Percentiles rank a stretch among this genome's conserved stretches.
Conservation (phyloP, 305 asterid genomes). For the Ilex paraguariensis region DNA sequence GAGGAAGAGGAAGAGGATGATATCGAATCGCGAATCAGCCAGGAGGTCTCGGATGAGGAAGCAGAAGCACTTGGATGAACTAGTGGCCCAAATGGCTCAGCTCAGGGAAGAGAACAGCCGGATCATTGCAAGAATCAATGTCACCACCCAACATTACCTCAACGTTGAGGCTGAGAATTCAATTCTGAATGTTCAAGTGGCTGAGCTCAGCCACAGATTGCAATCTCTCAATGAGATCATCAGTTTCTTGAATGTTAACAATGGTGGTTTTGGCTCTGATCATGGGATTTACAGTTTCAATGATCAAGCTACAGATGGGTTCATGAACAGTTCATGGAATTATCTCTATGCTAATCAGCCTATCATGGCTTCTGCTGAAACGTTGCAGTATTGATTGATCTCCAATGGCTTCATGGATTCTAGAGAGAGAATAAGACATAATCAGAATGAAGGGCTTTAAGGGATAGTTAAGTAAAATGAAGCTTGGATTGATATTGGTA, state of each 20-base stretch:
- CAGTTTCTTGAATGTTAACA: conserved; percentile 22
- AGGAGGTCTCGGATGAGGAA: conserved; percentile 84
- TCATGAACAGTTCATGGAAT: conserved; percentile 43
- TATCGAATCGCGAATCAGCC: conserved; percentile 91
- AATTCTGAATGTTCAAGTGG: conserved; percentile 64
- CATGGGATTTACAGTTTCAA: conserved; percentile 5
- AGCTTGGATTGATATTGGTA: too few relatives aligned
- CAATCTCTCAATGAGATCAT: conserved; percentile 59
- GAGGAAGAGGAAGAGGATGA: conserved; percentile 74
- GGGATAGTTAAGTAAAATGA: too few relatives aligned
- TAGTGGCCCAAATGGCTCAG: conserved; percentile 50
- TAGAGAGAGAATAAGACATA: too few relatives aligned
- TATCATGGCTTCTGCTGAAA: conserved; percentile 50
- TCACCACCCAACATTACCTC: conserved; percentile 40
- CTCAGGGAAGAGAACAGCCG: conserved; percentile 55
- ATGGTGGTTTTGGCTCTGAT: conserved; percentile 7
- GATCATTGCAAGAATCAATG: conserved; percentile 41
- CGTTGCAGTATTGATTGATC: conserved; percentile 29
- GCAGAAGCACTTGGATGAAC: conserved; percentile 76
- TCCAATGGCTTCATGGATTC: too few relatives aligned
- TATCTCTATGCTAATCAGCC: conserved; percentile 43
- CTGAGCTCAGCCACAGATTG: conserved; percentile 71
- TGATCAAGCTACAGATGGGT: conserved; percentile 17
- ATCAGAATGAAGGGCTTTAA: too few relatives aligned
- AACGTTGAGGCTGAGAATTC: conserved; percentile 72